Evolutionary conservation across 192 early-diverging fungal genomes (phyloP).

Genomic region (Phlyctochytrium arcticum): DNA sequence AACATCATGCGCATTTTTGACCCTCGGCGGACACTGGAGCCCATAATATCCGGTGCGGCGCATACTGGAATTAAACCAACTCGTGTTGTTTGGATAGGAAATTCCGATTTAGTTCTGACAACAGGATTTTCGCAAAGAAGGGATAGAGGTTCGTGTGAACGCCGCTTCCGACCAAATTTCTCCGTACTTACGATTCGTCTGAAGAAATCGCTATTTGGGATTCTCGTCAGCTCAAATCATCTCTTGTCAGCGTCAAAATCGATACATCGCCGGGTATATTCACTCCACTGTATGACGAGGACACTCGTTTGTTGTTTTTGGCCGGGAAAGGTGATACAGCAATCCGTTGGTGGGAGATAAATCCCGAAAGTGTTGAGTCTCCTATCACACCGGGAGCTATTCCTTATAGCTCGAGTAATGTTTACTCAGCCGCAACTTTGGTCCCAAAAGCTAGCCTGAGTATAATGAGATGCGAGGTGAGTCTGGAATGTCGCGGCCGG

Average conservation of each 20-base stretch:
- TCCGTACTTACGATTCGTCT: conserved; percentile 46
- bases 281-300: conserved; percentile 73
- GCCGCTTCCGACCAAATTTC: neutral
- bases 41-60: conserved; percentile 32
- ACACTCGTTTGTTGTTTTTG: conserved; percentile 74
- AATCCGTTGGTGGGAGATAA: conserved; percentile 65
- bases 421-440: conserved; percentile 58
- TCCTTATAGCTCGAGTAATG: conserved; percentile 35
- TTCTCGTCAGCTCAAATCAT: conserved; percentile 51
- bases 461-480: conserved; percentile 51
- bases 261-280: conserved; percentile 70
- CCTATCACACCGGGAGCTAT: conserved; percentile 47
- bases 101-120: conserved; percentile 59
- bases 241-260: conserved; percentile 54
- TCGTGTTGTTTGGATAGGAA: conserved; percentile 65
- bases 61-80: conserved; percentile 66
- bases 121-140: conserved; percentile 59
- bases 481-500: too few species aligned
- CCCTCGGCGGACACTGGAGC: conserved; percentile 28
- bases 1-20: conserved; percentile 59
- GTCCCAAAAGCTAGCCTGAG: conserved; percentile 65
- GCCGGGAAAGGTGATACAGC: conserved; percentile 65
- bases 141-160: conserved; percentile 13
- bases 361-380: conserved; percentile 8
- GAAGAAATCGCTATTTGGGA: conserved; percentile 79